Conservation (phyloP, 495 filamentous ascomycete species). For the Neurospora sp. region DNA sequence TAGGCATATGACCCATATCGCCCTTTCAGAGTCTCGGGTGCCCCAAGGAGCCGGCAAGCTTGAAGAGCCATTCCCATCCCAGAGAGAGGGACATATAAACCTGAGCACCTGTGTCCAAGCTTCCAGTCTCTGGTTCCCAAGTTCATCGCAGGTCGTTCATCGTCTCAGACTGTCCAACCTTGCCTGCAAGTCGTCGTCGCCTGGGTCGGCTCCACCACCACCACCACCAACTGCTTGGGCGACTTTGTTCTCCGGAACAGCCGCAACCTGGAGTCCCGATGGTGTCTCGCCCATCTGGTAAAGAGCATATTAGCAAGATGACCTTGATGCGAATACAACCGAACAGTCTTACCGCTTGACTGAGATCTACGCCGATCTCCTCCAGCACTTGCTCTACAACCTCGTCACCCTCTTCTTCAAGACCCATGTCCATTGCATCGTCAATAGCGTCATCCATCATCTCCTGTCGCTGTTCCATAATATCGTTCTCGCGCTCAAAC, state of each 20-base stretch:
- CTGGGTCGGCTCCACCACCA: slow-evolving; percentile 43
- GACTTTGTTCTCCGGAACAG: slow-evolving; percentile 52
- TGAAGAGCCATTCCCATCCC: neutral
- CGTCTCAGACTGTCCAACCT: slow-evolving; percentile 64
- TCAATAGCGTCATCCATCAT: slow-evolving; percentile 99
- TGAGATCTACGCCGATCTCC: slow-evolving; percentile 91
- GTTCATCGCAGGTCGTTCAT: slow-evolving; percentile 2
- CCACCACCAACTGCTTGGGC: slow-evolving; percentile 68
- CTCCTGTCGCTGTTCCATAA: slow-evolving; percentile 97
- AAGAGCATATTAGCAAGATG: slow-evolving; percentile 13
- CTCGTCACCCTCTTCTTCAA: slow-evolving; percentile 87
- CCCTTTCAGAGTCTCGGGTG: neutral
- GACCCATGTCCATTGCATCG: slow-evolving; percentile 87
- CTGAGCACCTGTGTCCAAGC: neutral
- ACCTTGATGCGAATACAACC: neutral
- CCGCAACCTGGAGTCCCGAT: slow-evolving; percentile 51
- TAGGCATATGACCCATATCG: neutral
- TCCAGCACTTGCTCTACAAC: slow-evolving; percentile 93
- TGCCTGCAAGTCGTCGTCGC: slow-evolving; percentile 74
- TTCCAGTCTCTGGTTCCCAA: neutral
- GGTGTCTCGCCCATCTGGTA: slow-evolving; percentile 70
- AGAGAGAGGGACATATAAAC: neutral
- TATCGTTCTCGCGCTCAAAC: slow-evolving; percentile 96
- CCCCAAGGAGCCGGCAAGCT: neutral
- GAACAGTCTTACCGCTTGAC: slow-evolving; percentile 58